Evolutionary conservation across 2,329 filamentous ascomycete species (phyloP).

Genomic region (Alternaria postmessia): DNA sequence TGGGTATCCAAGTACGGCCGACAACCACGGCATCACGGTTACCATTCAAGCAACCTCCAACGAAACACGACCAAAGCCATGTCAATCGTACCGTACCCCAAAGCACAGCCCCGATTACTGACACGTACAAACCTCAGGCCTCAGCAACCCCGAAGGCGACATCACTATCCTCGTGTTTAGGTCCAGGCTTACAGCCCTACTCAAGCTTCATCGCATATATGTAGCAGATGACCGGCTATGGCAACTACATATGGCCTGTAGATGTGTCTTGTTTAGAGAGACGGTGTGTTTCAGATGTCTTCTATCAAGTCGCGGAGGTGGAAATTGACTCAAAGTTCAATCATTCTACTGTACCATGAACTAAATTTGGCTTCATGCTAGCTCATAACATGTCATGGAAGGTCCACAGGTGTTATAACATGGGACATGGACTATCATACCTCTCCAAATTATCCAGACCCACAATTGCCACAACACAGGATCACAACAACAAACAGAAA

Average conservation of each 20-base stretch:
- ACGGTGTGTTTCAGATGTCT: neutral
- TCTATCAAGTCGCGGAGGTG: neutral
- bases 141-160: neutral
- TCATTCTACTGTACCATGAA: neutral
- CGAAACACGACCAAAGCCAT: too few species aligned
- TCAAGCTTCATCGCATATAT: neutral
- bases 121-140: neutral
- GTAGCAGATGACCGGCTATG: neutral
- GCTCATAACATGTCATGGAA: neutral
- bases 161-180: neutral
- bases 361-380: neutral
- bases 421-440: neutral
- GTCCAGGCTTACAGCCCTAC: neutral
- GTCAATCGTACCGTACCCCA: too few species aligned
- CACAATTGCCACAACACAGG: neutral
- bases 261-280: neutral
- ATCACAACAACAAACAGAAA: neutral
- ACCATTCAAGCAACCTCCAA: too few species aligned
- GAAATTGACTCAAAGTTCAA: neutral
- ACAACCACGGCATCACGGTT: too few species aligned
- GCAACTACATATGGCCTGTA: neutral
- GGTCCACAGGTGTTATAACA: neutral
- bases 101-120: neutral
- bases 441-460: neutral
- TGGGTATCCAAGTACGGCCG: neutral